Evolutionary conservation across 2,329 filamentous ascomycete genomes (phyloP).

Genomic region (Paraphaeosphaeria minitans): DNA sequence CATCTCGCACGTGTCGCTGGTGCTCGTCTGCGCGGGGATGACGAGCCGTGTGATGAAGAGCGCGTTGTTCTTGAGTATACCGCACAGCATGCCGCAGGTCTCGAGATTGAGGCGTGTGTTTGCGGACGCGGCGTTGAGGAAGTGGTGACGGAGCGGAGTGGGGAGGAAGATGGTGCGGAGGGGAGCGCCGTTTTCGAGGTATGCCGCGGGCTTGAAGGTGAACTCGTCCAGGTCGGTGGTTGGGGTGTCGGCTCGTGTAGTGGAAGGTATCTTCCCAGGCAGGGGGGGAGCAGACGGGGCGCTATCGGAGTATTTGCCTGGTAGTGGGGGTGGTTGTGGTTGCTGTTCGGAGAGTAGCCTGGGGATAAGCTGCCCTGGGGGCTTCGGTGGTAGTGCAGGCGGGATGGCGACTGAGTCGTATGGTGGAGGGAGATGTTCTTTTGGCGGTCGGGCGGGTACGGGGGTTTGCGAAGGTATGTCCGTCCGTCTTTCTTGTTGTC

Average conservation of each 20-base stretch:
- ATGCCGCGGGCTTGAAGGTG: slow-evolving; percentile 82
- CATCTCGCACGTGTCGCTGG: slow-evolving; percentile 93
- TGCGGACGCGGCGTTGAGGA: slow-evolving; percentile 72
- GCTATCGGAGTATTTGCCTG: slow-evolving; percentile 30
- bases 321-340: slow-evolving; percentile 35
- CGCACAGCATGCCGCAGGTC: slow-evolving; percentile 93
- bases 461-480: slow-evolving; percentile 20
- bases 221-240: slow-evolving; percentile 63
- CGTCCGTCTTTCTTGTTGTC: slow-evolving; percentile 42
- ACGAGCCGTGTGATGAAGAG: slow-evolving; percentile 88
- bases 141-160: slow-evolving; percentile 71
- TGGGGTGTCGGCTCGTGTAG: slow-evolving; percentile 33
- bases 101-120: slow-evolving; percentile 87
- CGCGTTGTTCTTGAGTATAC: slow-evolving; percentile 88
- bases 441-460: slow-evolving; percentile 49
- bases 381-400: slow-evolving; percentile 38
- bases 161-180: slow-evolving; percentile 89
- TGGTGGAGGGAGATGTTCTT: slow-evolving; percentile 34
- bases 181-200: slow-evolving; percentile 85
- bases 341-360: slow-evolving; percentile 15
- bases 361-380: slow-evolving; percentile 28
- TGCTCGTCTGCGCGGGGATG: slow-evolving; percentile 88
- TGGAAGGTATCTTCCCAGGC: slow-evolving; percentile 28
- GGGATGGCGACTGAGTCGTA: slow-evolving; percentile 29
- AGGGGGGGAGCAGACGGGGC: slow-evolving; percentile 24